Evolutionary conservation across 1,284 basidiomycete species (phyloP).

Genomic region (Ceratobasidium sp.): DNA sequence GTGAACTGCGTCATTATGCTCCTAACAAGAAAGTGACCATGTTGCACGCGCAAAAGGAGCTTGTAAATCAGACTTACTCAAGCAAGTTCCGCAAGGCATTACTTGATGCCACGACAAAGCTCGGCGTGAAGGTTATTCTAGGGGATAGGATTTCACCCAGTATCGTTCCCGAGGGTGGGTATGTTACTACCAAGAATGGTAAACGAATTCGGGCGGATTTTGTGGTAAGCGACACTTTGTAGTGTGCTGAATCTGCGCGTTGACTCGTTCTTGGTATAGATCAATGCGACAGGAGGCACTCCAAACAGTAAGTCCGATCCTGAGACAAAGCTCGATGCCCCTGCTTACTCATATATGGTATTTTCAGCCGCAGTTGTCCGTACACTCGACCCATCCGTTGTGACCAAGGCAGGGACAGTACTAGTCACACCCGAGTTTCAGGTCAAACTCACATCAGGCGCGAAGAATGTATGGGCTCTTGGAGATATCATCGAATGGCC

Average conservation of each 20-base stretch:
- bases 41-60: slow-evolving; percentile 63
- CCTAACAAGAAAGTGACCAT: slow-evolving; percentile 72
- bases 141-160: slow-evolving; percentile 64
- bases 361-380: slow-evolving; percentile 24
- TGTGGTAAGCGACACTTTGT: slow-evolving; percentile 58
- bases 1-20: slow-evolving; percentile 66
- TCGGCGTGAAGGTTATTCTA: slow-evolving; percentile 64
- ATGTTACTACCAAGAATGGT: slow-evolving; percentile 64
- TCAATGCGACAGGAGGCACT: slow-evolving; percentile 16
- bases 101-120: slow-evolving; percentile 56
- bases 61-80: slow-evolving; percentile 69
- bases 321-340: slow-evolving; percentile 49
- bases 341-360: not conserved
- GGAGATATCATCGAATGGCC: slow-evolving; percentile 46
- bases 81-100: slow-evolving; percentile 63
- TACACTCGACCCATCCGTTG: slow-evolving; percentile 26
- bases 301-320: slow-evolving; percentile 24
- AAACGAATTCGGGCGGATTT: slow-evolving; percentile 66
- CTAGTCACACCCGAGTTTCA: slow-evolving; percentile 43
- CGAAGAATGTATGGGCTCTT: slow-evolving; percentile 44
- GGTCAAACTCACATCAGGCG: slow-evolving; percentile 43
- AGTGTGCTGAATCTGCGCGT: not conserved
- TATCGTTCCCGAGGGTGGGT: slow-evolving; percentile 12
- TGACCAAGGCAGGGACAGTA: slow-evolving; percentile 30
- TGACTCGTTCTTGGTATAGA: not conserved